Evolutionary conservation across 1,284 basidiomycete genomes (phyloP).

Genomic region (Phylloporus sp.): DNA sequence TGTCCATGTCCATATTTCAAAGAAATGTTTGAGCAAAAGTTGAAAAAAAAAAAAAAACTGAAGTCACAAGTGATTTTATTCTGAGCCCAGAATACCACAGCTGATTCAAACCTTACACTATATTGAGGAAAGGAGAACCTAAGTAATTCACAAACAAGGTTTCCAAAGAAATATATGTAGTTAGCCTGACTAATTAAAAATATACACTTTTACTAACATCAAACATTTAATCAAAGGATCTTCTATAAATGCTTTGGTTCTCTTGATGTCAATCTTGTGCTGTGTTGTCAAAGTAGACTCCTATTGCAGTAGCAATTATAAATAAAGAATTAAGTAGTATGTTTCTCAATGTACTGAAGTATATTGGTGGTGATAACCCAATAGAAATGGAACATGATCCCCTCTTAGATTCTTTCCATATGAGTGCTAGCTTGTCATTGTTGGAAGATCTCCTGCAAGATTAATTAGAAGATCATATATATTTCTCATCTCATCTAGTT

Average conservation of each 20-base stretch:
- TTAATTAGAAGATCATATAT: no score
- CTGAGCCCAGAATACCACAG: not conserved
- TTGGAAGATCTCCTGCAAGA: no score
- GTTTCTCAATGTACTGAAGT: not conserved
- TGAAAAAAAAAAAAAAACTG: not conserved
- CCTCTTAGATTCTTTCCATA: not conserved
- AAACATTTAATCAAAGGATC: not conserved
- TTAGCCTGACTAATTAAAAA: not conserved
- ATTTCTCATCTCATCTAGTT: no score
- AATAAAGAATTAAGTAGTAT: not conserved
- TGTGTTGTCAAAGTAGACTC: not conserved
- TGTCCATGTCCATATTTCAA: no score
- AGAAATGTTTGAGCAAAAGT: not conserved
- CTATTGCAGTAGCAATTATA: not conserved
- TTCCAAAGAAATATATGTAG: not conserved
- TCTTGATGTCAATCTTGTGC: not conserved
- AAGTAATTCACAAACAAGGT: not conserved
- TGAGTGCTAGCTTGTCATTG: no score
- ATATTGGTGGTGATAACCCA: not conserved
- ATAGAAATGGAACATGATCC: not conserved
- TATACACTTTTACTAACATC: not conserved
- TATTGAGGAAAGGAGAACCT: not conserved
- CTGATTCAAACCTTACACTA: not conserved
- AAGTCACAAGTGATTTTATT: not conserved
- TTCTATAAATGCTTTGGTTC: not conserved